A percentile compares a stretch with the other conserved stretches of the same genome.
phyloP scores from a whole-genome alignment of 139 green algal species.

The Pleodorina starrii region DNA sequence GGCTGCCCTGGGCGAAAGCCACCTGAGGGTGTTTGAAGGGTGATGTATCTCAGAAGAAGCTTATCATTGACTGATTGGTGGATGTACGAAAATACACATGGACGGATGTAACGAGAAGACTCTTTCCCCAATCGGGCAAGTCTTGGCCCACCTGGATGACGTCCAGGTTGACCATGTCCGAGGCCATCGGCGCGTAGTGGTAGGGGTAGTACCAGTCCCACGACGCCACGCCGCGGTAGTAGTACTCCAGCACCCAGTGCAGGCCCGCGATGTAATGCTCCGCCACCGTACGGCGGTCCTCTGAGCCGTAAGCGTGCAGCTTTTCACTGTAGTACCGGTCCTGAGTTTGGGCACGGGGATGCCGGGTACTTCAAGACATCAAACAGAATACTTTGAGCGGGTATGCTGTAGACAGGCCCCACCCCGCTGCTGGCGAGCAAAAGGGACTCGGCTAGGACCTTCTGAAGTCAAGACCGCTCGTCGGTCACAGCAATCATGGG shows the following conservation, averaged over 20 bases:
- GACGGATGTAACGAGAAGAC: neutral
- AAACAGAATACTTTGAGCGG: too few relatives aligned
- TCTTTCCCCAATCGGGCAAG: neutral
- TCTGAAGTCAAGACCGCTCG: too few relatives aligned
- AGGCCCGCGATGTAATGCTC: slow-evolving; percentile 87
- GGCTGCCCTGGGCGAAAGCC: slow-evolving; percentile 80
- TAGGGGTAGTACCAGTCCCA: slow-evolving; percentile 97
- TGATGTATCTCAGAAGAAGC: neutral
- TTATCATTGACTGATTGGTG: too few relatives aligned
- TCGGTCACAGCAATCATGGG: too few relatives aligned
- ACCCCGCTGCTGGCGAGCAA: too few relatives aligned
- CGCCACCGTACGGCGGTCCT: slow-evolving; percentile 49
- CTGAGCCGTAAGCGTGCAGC: slow-evolving; percentile 62
- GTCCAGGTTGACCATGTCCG: slow-evolving; percentile 64
- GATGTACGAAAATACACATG: neutral
- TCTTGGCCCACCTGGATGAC: slow-evolving; percentile 11
- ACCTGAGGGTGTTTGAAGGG: slow-evolving; percentile 66
- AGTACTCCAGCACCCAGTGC: slow-evolving; percentile 96
- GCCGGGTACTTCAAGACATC: too few relatives aligned
- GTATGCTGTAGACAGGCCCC: too few relatives aligned
- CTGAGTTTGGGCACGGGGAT: too few relatives aligned
- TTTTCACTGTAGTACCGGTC: slow-evolving; percentile 92
- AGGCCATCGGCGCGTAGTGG: slow-evolving; percentile 93
- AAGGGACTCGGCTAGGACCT: too few relatives aligned
- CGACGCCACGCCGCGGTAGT: slow-evolving; percentile 92